phyloP scores from a whole-genome alignment of 2,329 filamentous ascomycete species.

The Colletotrichum noveboracense region DNA sequence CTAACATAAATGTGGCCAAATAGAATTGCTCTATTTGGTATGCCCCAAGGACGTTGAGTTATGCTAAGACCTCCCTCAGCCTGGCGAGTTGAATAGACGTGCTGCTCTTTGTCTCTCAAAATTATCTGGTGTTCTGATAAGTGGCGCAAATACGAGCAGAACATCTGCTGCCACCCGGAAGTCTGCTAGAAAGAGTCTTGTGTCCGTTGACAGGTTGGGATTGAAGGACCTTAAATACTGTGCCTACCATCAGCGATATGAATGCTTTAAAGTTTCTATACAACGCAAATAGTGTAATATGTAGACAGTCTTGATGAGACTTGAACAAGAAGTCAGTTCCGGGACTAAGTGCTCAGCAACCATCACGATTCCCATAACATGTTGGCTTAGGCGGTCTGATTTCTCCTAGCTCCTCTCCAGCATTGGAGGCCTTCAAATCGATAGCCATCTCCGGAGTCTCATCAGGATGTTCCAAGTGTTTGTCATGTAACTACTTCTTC shows the following conservation, averaged over 20 bases:
- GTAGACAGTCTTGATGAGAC: neutral
- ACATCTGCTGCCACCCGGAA: accelerated
- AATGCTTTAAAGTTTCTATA: accelerated
- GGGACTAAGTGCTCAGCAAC: neutral
- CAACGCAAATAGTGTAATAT: neutral
- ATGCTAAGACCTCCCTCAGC: accelerated
- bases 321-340: neutral
- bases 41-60: neutral
- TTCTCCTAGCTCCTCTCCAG: neutral
- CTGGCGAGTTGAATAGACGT: accelerated
- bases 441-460: neutral
- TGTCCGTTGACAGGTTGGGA: neutral
- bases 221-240: accelerated
- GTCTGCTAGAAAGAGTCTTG: neutral
- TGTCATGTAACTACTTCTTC: neutral
- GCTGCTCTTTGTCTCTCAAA: neutral
- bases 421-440: accelerated
- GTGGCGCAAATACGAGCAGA: neutral
- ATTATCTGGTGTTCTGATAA: accelerated
- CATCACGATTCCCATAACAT: neutral
- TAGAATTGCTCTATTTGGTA: neutral
- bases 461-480: neutral
- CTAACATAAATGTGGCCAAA: neutral
- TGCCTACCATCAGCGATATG: accelerated
- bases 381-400: neutral